phyloP scores from a whole-genome alignment of 2,329 filamentous ascomycete genomes.

The Apiospora rasikravindrae region DNA sequence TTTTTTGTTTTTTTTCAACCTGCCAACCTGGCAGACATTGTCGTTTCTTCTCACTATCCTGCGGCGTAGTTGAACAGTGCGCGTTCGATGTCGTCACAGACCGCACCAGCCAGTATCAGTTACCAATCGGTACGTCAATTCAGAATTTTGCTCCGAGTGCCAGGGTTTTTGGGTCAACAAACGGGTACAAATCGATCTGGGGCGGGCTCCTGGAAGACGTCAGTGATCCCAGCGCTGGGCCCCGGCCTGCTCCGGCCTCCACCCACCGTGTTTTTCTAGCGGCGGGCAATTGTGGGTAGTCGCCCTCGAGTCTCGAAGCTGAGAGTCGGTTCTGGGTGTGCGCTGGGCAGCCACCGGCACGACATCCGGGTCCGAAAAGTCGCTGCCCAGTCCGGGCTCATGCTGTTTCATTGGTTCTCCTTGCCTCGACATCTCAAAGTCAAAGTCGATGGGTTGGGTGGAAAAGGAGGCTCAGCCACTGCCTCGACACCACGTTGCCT shows the following conservation, averaged over 20 bases:
- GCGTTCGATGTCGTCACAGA: neutral
- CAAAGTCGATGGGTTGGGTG: neutral
- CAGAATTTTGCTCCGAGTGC: neutral
- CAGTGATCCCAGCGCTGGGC: neutral
- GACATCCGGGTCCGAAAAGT: neutral
- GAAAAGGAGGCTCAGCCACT: slow-evolving; percentile 10
- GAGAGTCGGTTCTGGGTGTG: neutral
- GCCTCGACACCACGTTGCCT: neutral
- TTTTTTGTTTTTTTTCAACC: neutral
- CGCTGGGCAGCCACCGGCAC: neutral
- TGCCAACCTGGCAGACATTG: neutral
- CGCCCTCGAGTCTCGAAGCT: neutral
- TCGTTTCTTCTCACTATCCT: neutral
- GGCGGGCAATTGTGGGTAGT: slow-evolving; percentile 7
- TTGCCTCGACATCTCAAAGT: neutral
- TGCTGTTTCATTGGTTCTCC: neutral
- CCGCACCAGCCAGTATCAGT: neutral
- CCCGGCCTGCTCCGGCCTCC: slow-evolving; percentile 10
- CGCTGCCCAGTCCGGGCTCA: neutral
- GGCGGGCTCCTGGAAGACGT: slow-evolving; percentile 3
- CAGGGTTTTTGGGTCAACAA: neutral
- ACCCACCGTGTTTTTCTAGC: slow-evolving; percentile 8
- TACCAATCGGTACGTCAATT: slow-evolving; percentile 2
- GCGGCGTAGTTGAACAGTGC: neutral
- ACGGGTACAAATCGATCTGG: slow-evolving; percentile 1